Conservation (phyloP, 2,329 filamentous ascomycete genomes). For the Verruconis gallopava region DNA sequence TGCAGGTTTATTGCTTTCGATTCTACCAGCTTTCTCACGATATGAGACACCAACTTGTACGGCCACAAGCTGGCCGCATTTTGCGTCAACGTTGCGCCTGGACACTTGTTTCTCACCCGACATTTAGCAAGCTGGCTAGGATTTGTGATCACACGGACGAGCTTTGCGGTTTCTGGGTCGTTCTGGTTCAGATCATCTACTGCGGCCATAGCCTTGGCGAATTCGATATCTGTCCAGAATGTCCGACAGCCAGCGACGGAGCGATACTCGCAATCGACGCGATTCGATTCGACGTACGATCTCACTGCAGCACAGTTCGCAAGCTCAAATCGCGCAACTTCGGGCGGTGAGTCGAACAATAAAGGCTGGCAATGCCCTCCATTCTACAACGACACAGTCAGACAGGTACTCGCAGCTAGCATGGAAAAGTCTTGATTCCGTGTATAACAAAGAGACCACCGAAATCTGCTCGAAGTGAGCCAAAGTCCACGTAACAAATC, state of each 20-base stretch:
- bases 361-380: slow-evolving; percentile 60
- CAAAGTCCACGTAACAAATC: too few species aligned
- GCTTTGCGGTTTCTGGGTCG: slow-evolving; percentile 43
- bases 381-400: slow-evolving; percentile 20
- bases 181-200: slow-evolving; percentile 37
- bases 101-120: slow-evolving; percentile 35
- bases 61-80: slow-evolving; percentile 64
- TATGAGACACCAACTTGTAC: slow-evolving; percentile 67
- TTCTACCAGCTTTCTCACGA: slow-evolving; percentile 48
- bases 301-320: slow-evolving; percentile 51
- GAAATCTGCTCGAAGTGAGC: too few species aligned
- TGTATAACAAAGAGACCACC: not conserved
- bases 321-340: slow-evolving; percentile 59
- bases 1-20: slow-evolving; percentile 53
- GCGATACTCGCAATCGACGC: slow-evolving; percentile 58
- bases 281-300: slow-evolving; percentile 41
- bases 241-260: slow-evolving; percentile 50
- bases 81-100: slow-evolving; percentile 51
- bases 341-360: slow-evolving; percentile 46
- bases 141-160: slow-evolving; percentile 28
- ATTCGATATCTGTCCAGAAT: slow-evolving; percentile 44
- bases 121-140: not conserved
- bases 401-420: not conserved
- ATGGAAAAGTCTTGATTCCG: not conserved
- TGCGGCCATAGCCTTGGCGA: slow-evolving; percentile 38